Evolutionary conservation across 2,329 filamentous ascomycete genomes (phyloP).

Genomic region (Penicillium polonicum): DNA sequence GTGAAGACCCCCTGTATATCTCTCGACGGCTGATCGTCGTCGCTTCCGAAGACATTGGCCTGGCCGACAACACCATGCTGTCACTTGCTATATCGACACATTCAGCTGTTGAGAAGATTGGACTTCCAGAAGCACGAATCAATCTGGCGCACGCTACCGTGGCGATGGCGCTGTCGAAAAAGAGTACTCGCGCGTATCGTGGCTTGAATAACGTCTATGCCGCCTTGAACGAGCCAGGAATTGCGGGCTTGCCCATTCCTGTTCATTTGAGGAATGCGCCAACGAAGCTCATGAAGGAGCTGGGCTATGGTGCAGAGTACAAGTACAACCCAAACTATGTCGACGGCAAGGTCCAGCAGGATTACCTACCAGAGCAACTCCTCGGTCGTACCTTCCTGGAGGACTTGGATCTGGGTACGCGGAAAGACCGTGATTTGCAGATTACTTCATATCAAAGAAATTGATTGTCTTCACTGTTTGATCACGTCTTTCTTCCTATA

Average conservation of each 20-base stretch:
- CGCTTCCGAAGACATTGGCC: slow-evolving; percentile 87
- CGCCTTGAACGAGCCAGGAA: slow-evolving; percentile 76
- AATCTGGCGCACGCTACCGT: slow-evolving; percentile 84
- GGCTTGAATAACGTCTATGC: slow-evolving; percentile 76
- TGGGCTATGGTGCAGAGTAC: slow-evolving; percentile 87
- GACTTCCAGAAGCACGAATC: slow-evolving; percentile 92
- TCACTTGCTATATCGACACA: slow-evolving; percentile 82
- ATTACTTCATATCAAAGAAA: background rate
- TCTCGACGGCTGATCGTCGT: slow-evolving; percentile 92
- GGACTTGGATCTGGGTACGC: slow-evolving; percentile 72
- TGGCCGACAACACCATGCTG: slow-evolving; percentile 83
- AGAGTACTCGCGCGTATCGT: slow-evolving; percentile 84
- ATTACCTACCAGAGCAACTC: slow-evolving; percentile 82
- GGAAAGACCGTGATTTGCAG: slow-evolving; percentile 67
- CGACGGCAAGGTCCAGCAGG: slow-evolving; percentile 77
- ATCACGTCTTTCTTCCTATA: background rate
- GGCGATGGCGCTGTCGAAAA: slow-evolving; percentile 75
- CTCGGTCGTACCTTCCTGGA: slow-evolving; percentile 73
- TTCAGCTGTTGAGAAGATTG: slow-evolving; percentile 85
- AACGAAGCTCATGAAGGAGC: slow-evolving; percentile 86
- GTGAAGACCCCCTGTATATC: slow-evolving; percentile 90
- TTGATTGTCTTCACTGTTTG: background rate
- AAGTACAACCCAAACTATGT: slow-evolving; percentile 94
- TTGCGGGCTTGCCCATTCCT: slow-evolving; percentile 78
- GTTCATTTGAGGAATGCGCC: slow-evolving; percentile 89